Evolutionary conservation across 306 rosid species (phyloP).

Genomic region (Malus asiatica): DNA sequence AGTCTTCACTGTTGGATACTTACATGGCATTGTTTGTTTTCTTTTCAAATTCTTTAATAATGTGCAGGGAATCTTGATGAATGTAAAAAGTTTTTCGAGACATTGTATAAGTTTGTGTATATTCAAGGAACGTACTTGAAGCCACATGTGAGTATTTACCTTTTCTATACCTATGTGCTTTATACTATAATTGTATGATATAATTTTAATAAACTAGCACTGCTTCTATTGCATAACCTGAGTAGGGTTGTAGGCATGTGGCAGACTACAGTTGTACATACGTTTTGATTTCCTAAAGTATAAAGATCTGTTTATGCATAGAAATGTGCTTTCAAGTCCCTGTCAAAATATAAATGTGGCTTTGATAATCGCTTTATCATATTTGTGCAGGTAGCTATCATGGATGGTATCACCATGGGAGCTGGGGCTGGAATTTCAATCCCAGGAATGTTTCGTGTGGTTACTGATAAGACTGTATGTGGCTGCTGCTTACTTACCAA

Average conservation of each 20-base stretch:
- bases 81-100: slow-evolving; percentile 60
- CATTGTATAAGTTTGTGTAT: slow-evolving; percentile 72
- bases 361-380: slow-evolving; percentile 19
- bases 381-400: slow-evolving; percentile 61
- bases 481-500: slow-evolving; percentile 10
- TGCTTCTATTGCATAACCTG: neutral
- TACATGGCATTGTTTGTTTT: neutral
- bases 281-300: neutral
- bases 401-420: slow-evolving; percentile 91
- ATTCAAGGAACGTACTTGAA: slow-evolving; percentile 89
- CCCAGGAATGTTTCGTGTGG: slow-evolving; percentile 83
- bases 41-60: slow-evolving; percentile 4
- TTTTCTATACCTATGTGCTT: neutral
- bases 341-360: neutral
- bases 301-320: neutral
- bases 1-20: neutral
- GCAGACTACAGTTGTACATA: neutral
- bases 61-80: slow-evolving; percentile 68
- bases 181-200: neutral
- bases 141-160: slow-evolving; percentile 67
- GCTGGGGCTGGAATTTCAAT: slow-evolving; percentile 89
- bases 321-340: neutral
- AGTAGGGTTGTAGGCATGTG: neutral
- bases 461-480: slow-evolving; percentile 85
- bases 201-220: neutral